These are phyloP conservation scores for Globisporangium spiculum DNA, from an alignment of 352 stramenopile genomes.

Conservation along the genomic window DNA sequence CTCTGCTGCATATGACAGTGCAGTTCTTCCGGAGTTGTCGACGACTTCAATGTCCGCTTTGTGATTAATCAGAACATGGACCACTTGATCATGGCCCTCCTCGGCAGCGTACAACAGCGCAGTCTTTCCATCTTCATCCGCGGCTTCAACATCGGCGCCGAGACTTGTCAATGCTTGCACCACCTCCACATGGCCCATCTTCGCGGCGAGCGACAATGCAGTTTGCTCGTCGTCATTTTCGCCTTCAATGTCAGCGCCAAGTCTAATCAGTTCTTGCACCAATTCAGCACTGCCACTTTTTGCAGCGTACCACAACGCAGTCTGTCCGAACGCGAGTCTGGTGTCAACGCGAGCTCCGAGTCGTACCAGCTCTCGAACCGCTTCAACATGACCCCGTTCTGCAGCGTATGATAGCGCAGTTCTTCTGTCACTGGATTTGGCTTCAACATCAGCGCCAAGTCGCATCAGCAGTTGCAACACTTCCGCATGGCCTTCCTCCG, in stretches of 20 bases:
- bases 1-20: not conserved
- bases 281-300: not conserved
- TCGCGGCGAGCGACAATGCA: not conserved
- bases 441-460: not conserved
- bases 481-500: not conserved
- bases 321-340: not conserved
- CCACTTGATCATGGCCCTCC: not conserved
- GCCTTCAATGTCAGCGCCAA: not conserved
- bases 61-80: not conserved
- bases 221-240: not conserved
- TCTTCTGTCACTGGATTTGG: not conserved
- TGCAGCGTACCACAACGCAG: not conserved
- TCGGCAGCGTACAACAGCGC: not conserved
- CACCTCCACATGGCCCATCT: not conserved
- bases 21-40: not conserved
- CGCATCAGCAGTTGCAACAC: not conserved
- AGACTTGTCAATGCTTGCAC: not conserved
- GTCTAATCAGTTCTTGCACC: not conserved
- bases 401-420: slow-evolving; percentile 1
- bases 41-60: not conserved
- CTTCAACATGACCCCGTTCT: not conserved
- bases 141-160: not conserved
- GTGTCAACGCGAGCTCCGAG: not conserved
- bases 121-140: not conserved
- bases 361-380: not conserved